Evolutionary conservation across 2,329 filamentous ascomycete genomes (phyloP).

Genomic region (Cadophora malorum): DNA sequence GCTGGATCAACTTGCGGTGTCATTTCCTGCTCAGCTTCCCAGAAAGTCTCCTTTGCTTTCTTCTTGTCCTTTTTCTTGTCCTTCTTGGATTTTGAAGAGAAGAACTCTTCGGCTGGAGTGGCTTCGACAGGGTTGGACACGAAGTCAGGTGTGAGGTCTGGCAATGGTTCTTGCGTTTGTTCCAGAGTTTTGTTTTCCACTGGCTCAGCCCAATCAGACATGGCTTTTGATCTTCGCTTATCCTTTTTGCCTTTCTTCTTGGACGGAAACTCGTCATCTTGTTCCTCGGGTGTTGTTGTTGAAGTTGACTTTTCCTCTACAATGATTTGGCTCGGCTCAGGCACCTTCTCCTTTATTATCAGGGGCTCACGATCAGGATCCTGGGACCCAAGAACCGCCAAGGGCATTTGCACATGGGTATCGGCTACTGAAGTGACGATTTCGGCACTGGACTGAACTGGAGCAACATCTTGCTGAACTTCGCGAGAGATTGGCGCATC

Average conservation of each 20-base stretch:
- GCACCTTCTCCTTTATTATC: background rate
- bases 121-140: conserved; percentile 14
- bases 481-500: conserved; percentile 13
- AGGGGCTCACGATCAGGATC: background rate
- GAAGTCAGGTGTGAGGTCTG: background rate
- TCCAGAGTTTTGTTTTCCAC: background rate
- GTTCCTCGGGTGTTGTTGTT: background rate
- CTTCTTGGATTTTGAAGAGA: conserved; percentile 46
- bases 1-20: background rate
- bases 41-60: conserved; percentile 30
- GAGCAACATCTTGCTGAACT: background rate
- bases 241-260: conserved; percentile 41
- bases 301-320: background rate
- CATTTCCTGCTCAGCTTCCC: conserved; percentile 24
- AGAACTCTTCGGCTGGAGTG: conserved; percentile 27
- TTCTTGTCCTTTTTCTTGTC: conserved; percentile 50
- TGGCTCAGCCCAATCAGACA: conserved; percentile 6
- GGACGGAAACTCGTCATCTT: conserved; percentile 18
- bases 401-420: background rate
- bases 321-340: background rate
- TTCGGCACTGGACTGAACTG: background rate
- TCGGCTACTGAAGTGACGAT: background rate
- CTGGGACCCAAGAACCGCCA: background rate
- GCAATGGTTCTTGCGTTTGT: conserved; percentile 6
- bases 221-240: conserved; percentile 32